phyloP scores from a whole-genome alignment of 1,284 basidiomycete species.

The Serendipita sp. region DNA sequence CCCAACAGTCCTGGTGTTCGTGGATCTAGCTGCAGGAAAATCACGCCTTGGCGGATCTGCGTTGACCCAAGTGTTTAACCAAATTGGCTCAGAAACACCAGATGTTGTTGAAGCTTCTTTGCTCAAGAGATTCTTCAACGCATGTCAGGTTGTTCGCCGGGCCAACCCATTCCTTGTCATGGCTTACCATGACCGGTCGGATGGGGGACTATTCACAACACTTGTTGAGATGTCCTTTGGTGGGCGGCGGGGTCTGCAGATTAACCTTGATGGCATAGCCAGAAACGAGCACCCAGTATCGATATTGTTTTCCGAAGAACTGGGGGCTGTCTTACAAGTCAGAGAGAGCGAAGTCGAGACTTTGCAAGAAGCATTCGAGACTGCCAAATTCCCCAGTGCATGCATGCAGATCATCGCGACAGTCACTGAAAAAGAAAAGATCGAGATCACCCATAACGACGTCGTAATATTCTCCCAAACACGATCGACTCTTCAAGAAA shows the following conservation, averaged over 20 bases:
- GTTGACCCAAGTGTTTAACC: conserved; percentile 87
- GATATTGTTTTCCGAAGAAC: conserved; percentile 88
- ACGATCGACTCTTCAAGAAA: conserved; percentile 61
- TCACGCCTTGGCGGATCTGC: conserved; percentile 88
- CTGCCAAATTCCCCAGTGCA: conserved; percentile 56
- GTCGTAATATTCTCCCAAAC: conserved; percentile 48
- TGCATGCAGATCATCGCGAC: conserved; percentile 66
- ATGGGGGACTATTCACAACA: conserved; percentile 88
- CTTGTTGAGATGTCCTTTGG: conserved; percentile 96
- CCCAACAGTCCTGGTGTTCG: conserved; percentile 67
- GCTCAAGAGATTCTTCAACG: conserved; percentile 73
- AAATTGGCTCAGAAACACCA: conserved; percentile 77
- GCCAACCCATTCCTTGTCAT: conserved; percentile 54
- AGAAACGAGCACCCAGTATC: conserved; percentile 39
- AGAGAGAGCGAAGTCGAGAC: conserved; percentile 42
- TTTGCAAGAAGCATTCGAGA: conserved; percentile 49
- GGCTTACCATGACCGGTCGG: conserved; percentile 96
- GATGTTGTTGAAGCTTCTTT: conserved; percentile 71
- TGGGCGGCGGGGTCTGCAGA: conserved; percentile 63
- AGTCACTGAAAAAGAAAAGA: conserved; percentile 44
- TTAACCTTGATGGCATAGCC: conserved; percentile 50
- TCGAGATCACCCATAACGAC: conserved; percentile 45
- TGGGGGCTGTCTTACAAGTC: conserved; percentile 88
- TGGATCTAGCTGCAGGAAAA: conserved; percentile 79
- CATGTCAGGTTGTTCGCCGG: conserved; percentile 53